Conservation (phyloP, 805 yeast genomes). For the Wickerhamomyces silvicola region DNA sequence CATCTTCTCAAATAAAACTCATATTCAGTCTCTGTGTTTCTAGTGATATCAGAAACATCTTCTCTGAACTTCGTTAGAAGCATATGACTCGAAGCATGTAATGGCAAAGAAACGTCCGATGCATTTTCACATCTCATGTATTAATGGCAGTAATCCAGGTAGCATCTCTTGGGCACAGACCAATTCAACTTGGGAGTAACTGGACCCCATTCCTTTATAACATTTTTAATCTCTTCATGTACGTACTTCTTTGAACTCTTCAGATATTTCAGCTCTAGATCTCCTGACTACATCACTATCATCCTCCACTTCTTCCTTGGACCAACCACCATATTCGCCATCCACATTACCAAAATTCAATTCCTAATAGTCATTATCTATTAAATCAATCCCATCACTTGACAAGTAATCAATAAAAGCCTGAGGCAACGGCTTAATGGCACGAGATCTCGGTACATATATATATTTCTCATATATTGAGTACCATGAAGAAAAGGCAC, state of each 20-base stretch:
- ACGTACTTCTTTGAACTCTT: constrained; percentile 52
- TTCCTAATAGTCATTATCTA: constrained; percentile 36
- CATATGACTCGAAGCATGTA: constrained; percentile 83
- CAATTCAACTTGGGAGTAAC: constrained; percentile 91
- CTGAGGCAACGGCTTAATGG: constrained; percentile 53
- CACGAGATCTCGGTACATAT: constrained; percentile 43
- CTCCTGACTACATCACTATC: constrained; percentile 16
- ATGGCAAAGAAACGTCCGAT: constrained; percentile 69
- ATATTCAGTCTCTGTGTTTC: constrained; percentile 27
- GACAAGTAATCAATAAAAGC: constrained; percentile 53
- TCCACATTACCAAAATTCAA: constrained; percentile 38
- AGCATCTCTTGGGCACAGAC: constrained; percentile 96
- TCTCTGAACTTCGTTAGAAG: constrained; percentile 45
- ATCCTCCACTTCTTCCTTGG: constrained; percentile 29
- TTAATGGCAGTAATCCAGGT: constrained; percentile 84
- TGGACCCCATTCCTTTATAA: constrained; percentile 45
- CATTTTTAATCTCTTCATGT: constrained; percentile 43
- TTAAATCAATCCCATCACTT: constrained; percentile 64
- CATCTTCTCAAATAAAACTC: constrained; percentile 80
- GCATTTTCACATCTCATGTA: constrained; percentile 62
- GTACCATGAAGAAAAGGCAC: constrained; percentile 59
- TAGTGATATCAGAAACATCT: constrained; percentile 16
- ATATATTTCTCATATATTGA: constrained; percentile 36
- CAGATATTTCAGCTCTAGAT: constrained; percentile 20
- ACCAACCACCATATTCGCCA: constrained; percentile 75